Base-by-base conservation (phyloP, 2,329 filamentous ascomycete genomes). In the Xylaria sp. region DNA sequence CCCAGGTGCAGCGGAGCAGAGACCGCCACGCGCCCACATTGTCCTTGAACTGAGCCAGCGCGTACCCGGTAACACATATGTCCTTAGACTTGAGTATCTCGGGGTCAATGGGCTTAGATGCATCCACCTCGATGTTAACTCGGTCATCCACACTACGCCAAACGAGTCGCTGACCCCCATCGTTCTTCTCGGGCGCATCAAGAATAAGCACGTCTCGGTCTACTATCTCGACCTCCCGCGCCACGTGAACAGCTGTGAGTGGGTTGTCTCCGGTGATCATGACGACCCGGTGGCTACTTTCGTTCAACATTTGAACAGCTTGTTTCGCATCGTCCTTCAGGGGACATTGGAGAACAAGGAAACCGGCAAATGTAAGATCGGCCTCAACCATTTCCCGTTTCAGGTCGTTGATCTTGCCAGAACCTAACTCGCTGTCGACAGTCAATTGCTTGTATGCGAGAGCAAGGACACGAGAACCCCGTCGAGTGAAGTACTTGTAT, bases 191-290 rank as follows among this genome's bases (percentile, higher is more conserved):
- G 25, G 96, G 96, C 2, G 95, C 93, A 79, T 99, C 96, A 30
- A 99, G 86, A 74, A 99, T 98, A 67, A 98, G 86, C 62, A 96
- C 93, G 39, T 98, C 94, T 65, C 96, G 91, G 76, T 99, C 96
- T 18, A 99, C 94, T 79, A 99, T 99, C 79, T 99, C 96, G 30
- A 99, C 96, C 79, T 97, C 91, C 69, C 91, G 90, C 18, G 96
- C 96, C 65, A 99, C 96, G 78, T 99, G 95, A 12, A 97, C 93
- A 72, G 96, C 96, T 46, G 96, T 99, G 60, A 99, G 86, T 13
- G 96, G 95, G 79, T 99, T 99, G 80, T 99, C 96, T 78, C 96
- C 96, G 68, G 96, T 99, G 73, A 99, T 99, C 96, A 99, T 99
- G 74, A 99, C 92, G 55, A 97, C 94, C 74, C 96, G 93, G 80